Evolutionary conservation across 306 rosid species (phyloP).

Genomic region (Cajanus cajan): DNA sequence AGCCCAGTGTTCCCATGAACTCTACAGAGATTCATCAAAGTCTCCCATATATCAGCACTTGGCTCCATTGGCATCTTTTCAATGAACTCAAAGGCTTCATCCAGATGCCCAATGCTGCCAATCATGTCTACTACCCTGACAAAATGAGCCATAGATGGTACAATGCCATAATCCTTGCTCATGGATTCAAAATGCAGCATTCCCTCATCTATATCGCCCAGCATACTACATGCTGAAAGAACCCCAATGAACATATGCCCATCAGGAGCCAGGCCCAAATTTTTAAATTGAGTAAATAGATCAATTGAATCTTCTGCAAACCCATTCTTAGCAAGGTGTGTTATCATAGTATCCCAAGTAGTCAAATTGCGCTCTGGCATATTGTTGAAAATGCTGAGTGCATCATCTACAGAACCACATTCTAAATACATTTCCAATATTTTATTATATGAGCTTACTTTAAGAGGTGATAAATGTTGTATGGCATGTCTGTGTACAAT

Average conservation of each 20-base stretch:
- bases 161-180: conserved; percentile 63
- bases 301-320: conserved; percentile 75
- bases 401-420: conserved; percentile 77
- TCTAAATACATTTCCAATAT: conserved; percentile 72
- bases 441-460: conserved; percentile 59
- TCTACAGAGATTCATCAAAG: conserved; percentile 78
- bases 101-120: conserved; percentile 68
- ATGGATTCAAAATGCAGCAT: conserved; percentile 70
- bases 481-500: conserved; percentile 43
- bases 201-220: conserved; percentile 69
- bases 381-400: conserved; percentile 47
- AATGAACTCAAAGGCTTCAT: conserved; percentile 78
- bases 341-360: conserved; percentile 81
- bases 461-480: conserved; percentile 46
- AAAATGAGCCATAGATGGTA: conserved; percentile 59
- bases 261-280: conserved; percentile 64
- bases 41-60: conserved; percentile 61
- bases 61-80: conserved; percentile 70
- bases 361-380: conserved; percentile 69
- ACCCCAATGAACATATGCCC: conserved; percentile 66
- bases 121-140: conserved; percentile 70
- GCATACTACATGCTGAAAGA: conserved; percentile 55
- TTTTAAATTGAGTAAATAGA: conserved; percentile 64
- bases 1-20: conserved; percentile 69
- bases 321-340: conserved; percentile 65